Conservation (phyloP, 768 basidiomycete species). For the Tremella fuciformis region DNA sequence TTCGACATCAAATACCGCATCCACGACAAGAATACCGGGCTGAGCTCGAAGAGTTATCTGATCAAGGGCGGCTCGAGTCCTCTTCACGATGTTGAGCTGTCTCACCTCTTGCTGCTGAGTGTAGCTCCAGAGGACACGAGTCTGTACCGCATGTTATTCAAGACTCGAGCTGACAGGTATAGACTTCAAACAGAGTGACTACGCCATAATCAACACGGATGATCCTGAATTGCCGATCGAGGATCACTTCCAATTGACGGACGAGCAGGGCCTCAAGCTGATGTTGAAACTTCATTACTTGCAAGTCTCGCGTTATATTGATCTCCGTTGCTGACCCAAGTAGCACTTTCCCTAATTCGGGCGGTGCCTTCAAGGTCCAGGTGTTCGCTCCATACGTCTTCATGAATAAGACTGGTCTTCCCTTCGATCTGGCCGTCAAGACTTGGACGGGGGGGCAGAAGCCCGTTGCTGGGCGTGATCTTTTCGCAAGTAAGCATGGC, state of each 20-base stretch:
- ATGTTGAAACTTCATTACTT: slow-evolving; percentile 82
- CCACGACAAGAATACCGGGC: slow-evolving; percentile 89
- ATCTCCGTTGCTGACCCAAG: slow-evolving; percentile 53
- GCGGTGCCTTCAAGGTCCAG: slow-evolving; percentile 93
- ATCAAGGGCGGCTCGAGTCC: slow-evolving; percentile 93
- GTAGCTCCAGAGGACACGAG: slow-evolving; percentile 85
- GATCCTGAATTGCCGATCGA: slow-evolving; percentile 82
- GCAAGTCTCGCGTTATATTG: too few species aligned
- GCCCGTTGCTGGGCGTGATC: slow-evolving; percentile 76
- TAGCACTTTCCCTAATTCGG: slow-evolving; percentile 70
- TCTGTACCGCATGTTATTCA: slow-evolving; percentile 40
- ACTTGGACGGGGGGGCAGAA: slow-evolving; percentile 60
- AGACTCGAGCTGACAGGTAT: slow-evolving; percentile 17
- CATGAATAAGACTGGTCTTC: slow-evolving; percentile 85
- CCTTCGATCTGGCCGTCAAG: slow-evolving; percentile 69
- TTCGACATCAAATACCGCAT: slow-evolving; percentile 94
- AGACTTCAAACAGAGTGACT: slow-evolving; percentile 93
- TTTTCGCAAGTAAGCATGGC: slow-evolving; percentile 59
- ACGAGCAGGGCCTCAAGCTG: slow-evolving; percentile 70
- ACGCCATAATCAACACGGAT: slow-evolving; percentile 94
- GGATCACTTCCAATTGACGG: slow-evolving; percentile 69
- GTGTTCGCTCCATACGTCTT: slow-evolving; percentile 86
- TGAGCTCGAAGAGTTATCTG: slow-evolving; percentile 91
- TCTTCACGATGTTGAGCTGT: slow-evolving; percentile 88
- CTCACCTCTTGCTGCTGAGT: slow-evolving; percentile 83